Conservation (phyloP, 352 stramenopile genomes). For the Pythium grandisporangium region DNA sequence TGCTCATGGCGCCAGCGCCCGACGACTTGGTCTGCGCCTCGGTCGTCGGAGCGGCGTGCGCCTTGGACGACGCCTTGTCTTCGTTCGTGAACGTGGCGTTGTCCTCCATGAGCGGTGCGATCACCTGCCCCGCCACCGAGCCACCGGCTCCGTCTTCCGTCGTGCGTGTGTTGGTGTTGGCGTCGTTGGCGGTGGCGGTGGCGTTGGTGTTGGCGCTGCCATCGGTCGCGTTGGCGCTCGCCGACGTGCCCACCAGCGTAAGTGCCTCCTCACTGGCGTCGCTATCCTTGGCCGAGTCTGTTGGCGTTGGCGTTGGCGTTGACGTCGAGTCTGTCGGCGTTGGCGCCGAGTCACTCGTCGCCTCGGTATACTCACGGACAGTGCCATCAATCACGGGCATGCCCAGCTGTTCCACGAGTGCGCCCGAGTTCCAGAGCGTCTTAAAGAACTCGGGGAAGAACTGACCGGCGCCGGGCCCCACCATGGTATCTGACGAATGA, state of each 20-base stretch:
- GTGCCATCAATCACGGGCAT: constrained; percentile 1
- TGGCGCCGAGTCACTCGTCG: neutral
- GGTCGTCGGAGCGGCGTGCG: neutral
- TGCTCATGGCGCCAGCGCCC: constrained; percentile 6
- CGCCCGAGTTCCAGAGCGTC: constrained; percentile 46
- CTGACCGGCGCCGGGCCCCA: constrained; percentile 22
- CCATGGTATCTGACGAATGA: constrained; percentile 14
- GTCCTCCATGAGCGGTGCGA: neutral
- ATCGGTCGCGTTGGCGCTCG: neutral
- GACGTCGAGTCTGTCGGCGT: neutral
- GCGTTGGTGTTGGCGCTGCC: no score
- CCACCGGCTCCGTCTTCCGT: neutral
- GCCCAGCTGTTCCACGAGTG: constrained; percentile 23
- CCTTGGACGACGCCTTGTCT: neutral
- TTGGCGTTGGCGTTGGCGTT: neutral
- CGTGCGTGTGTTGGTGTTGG: no score
- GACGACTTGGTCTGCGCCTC: constrained; percentile 21
- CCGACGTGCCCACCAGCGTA: no score
- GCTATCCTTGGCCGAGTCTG: no score
- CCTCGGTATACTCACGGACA: neutral
- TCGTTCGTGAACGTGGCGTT: neutral
- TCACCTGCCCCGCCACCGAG: neutral
- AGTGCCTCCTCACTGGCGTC: no score
- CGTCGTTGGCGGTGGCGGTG: no score
- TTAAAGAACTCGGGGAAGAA: constrained; percentile 42